Base-by-base conservation (phyloP, 371 early-diverging fungal species). In the Mortierella sp. region DNA sequence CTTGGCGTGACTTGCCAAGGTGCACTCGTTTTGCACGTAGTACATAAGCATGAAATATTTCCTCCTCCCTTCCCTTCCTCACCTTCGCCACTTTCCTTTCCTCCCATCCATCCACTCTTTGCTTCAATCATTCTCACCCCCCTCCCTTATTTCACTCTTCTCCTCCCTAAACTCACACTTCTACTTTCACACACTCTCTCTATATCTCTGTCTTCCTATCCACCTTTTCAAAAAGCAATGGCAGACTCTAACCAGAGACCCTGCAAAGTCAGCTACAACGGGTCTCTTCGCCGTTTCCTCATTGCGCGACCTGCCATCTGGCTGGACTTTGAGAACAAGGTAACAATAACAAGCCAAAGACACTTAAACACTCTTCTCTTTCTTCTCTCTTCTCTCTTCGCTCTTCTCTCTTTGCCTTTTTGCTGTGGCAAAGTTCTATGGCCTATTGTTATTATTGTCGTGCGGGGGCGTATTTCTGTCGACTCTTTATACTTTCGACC, bases 191-290 rank as follows among this genome's bases (percentile, higher is more conserved):
- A n/a, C 13, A 52, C 37, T 40, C n/a, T 8, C 13, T 39, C 69
- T 39, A 53, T 13, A 16, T 14, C 2, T 16, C 4, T 19, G 10
- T 26, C 14, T 16, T 7, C 26, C 16, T 19, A 4, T 31, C 31
- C 55, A n/a, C n/a, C n/a, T 29, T 29, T 13, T 13, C 4, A n/a
- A 26, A 37, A 16, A 64, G 53, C 43, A 45, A 70, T 79, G 74
- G 74, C 66, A n/a, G 74, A 79, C 67, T 50, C 71, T 24, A 68
- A 66, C 66, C 64, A 39, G 74, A 77, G 81, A 55, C 77, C 73
- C 22, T 81, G 81, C 74, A 81, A 81, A 63, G 73, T 81, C 70
- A 71, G 73, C 77, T 73, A 55, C 50, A 77, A 77, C 24, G 81
- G 77, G 13, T 67, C 74, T 68, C 41, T 77, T n/a, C 77, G 77